Base-by-base conservation (phyloP, 768 basidiomycete genomes). In the Tricholoma bakamatsutake region DNA sequence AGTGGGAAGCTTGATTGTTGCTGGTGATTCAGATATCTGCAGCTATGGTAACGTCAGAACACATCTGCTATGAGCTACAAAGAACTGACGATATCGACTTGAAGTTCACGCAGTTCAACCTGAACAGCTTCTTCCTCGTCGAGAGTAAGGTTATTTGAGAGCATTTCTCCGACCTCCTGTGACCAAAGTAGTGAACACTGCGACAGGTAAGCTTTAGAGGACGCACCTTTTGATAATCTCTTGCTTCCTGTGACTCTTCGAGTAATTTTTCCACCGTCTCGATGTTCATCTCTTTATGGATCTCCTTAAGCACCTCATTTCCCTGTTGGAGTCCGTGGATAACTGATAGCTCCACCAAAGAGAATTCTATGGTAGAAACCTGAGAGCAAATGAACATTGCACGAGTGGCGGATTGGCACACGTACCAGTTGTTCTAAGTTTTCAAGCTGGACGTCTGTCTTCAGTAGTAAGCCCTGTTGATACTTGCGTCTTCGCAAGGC, bases 361-460 rank as follows among this genome's bases (percentile, higher is more conserved):
- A 93, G 74, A 97, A 98, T 69, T 99, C 97, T 64, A 99, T 97
- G 0, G 88, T 90, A 3, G 93, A 90, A 24, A 98, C 94, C 96
- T 99, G 64, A 47, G 15, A n/a, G 39, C 18, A 39, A 33, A 28
- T 35, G 37, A 40, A 49, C 17, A 1, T 30, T 2, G 17, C 37
- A 28, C 37, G 9, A 48, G n/a, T 1, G 47, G 5, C 11, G 17
- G 59, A 52, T 45, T 46, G 35, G 46, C 10, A 15, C 21, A 73
- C 84, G 59, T 58, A 94, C 96, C 49, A 98, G 76, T 59, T 93
- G 85, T 70, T 98, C 93, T 54, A 98, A 69, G 54, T 83, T 90
- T 73, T 88, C 89, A 21, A 98, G 73, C 66, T 99, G 97, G 5
- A 76, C 75, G 66, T 98, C 96, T 0, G 97, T 98, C 79, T 90